Conservation (phyloP, 2,329 filamentous ascomycete genomes). For the Amphichorda felina region DNA sequence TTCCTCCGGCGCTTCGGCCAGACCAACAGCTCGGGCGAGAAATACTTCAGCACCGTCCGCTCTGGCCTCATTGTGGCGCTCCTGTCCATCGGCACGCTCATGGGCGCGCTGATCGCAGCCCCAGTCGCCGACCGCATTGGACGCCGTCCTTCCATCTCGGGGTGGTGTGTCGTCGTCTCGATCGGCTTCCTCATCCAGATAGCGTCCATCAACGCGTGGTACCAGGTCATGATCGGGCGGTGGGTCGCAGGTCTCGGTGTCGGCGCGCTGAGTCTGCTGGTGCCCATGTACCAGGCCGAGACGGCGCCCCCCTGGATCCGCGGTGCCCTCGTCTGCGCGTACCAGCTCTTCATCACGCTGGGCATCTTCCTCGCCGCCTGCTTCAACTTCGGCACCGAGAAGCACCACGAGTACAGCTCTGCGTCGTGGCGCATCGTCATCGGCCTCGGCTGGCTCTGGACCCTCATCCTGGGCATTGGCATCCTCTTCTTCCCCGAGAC, state of each 20-base stretch:
- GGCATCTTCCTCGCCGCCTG: constrained; percentile 50
- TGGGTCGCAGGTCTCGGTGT: constrained; percentile 56
- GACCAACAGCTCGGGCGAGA: constrained; percentile 20
- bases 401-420: constrained; percentile 29
- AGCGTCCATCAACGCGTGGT: constrained; percentile 41
- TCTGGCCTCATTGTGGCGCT: constrained; percentile 48
- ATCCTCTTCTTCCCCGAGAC: constrained; percentile 41
- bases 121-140: constrained; percentile 55
- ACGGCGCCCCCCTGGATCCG: constrained; percentile 55
- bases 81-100: constrained; percentile 45
- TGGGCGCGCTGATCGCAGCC: constrained; percentile 48
- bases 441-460: constrained; percentile 38
- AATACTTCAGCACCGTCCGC: constrained; percentile 37
- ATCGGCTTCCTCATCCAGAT: constrained; percentile 60
- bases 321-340: constrained; percentile 51
- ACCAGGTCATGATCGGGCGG: constrained; percentile 54
- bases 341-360: constrained; percentile 62
- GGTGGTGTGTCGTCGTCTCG: constrained; percentile 48
- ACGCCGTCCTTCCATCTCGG: constrained; percentile 48
- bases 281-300: constrained; percentile 67
- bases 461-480: constrained; percentile 31
- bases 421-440: constrained; percentile 51
- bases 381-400: constrained; percentile 50
- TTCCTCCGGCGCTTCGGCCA: constrained; percentile 40
- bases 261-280: constrained; percentile 50